A percentile compares a stretch with the other conserved stretches of the same genome.
phyloP scores from a whole-genome alignment of 2,329 filamentous ascomycete species.

The Fusarium sp. region DNA sequence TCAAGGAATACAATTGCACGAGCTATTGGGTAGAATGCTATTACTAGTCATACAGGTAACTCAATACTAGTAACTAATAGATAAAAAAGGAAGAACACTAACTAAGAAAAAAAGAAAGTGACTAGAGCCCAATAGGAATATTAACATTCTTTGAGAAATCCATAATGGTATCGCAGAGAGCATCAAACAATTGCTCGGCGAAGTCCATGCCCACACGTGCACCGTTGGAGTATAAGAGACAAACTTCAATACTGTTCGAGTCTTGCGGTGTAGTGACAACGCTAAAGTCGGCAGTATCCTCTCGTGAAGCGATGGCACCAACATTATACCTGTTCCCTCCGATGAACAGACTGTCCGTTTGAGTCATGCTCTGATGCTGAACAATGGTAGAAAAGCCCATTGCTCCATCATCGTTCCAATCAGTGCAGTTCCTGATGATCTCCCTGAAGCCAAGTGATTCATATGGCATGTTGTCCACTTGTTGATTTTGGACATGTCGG shows the following conservation, averaged over 20 bases:
- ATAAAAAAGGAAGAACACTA: no score
- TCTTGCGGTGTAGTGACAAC: constrained; percentile 41
- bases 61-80: no score
- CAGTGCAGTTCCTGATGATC: constrained; percentile 43
- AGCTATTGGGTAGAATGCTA: no score
- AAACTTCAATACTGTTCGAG: constrained; percentile 29
- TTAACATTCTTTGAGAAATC: no score
- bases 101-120: no score
- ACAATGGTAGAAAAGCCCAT: constrained; percentile 43
- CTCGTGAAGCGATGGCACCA: constrained; percentile 33
- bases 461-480: constrained; percentile 48
- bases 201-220: no score
- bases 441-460: constrained; percentile 45
- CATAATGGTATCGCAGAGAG: no score
- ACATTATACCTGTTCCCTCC: constrained; percentile 35
- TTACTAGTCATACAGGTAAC: no score
- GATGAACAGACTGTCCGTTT: constrained; percentile 17
- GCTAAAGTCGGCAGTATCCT: constrained; percentile 43
- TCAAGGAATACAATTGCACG: no score
- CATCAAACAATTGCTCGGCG: no score
- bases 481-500: constrained; percentile 56
- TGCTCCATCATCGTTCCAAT: constrained; percentile 34
- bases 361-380: constrained; percentile 46
- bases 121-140: no score
- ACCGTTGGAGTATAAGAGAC: constrained; percentile 7